Conservation (phyloP, 352 stramenopile species). For the Thalassiosira mediterranea region DNA sequence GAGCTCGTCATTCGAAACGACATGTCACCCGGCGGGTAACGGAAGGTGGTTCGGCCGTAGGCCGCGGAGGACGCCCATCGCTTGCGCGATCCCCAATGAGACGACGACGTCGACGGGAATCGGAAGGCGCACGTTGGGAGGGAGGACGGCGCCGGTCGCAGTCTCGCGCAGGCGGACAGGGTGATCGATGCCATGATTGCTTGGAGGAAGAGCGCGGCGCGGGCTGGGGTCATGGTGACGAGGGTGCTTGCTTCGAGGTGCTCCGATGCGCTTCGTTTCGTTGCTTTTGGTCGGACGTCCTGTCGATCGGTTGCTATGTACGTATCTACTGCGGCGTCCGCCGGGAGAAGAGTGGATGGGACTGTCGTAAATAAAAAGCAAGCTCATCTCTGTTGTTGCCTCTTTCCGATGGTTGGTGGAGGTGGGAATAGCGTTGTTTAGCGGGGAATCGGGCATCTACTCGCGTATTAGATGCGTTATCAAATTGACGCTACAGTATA, state of each 20-base stretch:
- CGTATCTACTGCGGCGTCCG: no score
- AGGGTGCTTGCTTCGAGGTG: slow-evolving; percentile 1
- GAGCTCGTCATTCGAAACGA: slow-evolving; percentile 19
- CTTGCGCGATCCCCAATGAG: background rate
- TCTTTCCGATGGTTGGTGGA: no score
- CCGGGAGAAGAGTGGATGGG: no score
- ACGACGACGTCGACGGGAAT: background rate
- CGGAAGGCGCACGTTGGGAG: slow-evolving; percentile 1
- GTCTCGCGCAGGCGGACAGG: slow-evolving; percentile 14
- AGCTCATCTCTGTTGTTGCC: no score
- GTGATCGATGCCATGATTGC: slow-evolving; percentile 20
- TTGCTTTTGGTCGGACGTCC: no score
- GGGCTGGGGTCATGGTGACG: slow-evolving; percentile 8
- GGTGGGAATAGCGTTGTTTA: no score
- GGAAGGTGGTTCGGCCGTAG: slow-evolving; percentile 23
- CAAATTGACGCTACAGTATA: no score
- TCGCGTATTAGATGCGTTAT: no score
- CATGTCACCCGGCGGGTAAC: slow-evolving; percentile 12
- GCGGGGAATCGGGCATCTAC: no score
- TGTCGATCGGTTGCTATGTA: no score
- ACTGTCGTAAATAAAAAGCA: no score
- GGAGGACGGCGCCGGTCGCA: slow-evolving; percentile 1
- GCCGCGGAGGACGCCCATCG: slow-evolving; percentile 11
- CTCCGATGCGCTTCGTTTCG: background rate
- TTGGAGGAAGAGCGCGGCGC: slow-evolving; percentile 8